Conservation (phyloP, 495 filamentous ascomycete species). For the Podospora sp. region DNA sequence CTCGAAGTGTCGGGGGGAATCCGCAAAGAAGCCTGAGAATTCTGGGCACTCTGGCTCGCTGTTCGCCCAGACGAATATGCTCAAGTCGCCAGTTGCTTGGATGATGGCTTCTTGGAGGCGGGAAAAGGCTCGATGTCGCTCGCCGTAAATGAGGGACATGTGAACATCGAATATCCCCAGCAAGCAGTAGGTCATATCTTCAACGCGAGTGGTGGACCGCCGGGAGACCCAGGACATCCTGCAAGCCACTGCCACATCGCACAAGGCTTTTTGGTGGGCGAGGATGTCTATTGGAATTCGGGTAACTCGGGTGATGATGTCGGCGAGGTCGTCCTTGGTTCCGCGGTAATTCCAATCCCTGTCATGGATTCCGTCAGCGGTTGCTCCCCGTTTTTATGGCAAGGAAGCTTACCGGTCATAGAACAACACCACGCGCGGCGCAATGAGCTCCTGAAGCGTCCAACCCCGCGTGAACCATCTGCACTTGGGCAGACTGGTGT, state of each 20-base stretch:
- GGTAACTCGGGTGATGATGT: background rate
- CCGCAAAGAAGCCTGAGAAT: background rate
- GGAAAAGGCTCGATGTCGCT: background rate
- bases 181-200: conserved; percentile 4
- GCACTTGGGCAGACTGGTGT: background rate
- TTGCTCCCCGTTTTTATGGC: no score
- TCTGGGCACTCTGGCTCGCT: background rate
- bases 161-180: conserved; percentile 1
- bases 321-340: background rate
- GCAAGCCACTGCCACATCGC: background rate
- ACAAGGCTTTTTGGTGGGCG: background rate
- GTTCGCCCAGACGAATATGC: conserved; percentile 1
- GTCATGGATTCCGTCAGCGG: background rate
- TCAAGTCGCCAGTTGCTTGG: background rate
- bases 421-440: background rate
- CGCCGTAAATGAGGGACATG: conserved; percentile 9
- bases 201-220: background rate
- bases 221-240: conserved; percentile 3
- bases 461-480: conserved; percentile 7
- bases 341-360: background rate
- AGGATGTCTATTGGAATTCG: background rate
- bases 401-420: background rate
- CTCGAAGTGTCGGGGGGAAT: background rate
- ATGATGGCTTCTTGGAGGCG: conserved; percentile 1
- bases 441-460: conserved; percentile 9